A percentile compares a stretch with the other conserved stretches of the same genome.
These are phyloP conservation scores for Geotrichum phurueaensis DNA, from an alignment of 1,139 yeast species.

Conservation along the genomic window DNA sequence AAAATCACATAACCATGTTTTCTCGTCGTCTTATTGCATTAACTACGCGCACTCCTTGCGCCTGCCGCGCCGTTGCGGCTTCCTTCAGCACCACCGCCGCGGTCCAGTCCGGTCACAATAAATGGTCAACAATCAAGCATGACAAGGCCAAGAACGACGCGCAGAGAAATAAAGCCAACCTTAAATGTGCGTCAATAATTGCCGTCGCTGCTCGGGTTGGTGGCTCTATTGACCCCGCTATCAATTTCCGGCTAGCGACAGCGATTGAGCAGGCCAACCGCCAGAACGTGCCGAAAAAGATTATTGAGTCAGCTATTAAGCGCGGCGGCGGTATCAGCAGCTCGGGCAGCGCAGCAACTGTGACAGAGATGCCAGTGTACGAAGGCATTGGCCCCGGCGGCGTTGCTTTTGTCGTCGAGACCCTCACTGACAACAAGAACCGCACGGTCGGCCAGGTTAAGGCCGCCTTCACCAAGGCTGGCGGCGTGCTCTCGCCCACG, in stretches of 20 bases:
- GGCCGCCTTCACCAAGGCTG: conserved; percentile 64
- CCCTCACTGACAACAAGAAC: conserved; percentile 81
- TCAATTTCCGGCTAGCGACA: conserved; percentile 65
- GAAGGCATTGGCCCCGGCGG: conserved; percentile 95
- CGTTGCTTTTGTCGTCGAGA: conserved; percentile 75
- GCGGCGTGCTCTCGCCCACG: conserved; percentile 67
- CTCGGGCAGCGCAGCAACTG: conserved; percentile 30
- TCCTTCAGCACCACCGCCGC: background rate
- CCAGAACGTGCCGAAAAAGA: conserved; percentile 74
- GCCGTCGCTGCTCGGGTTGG: conserved; percentile 60
- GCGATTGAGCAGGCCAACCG: conserved; percentile 74
- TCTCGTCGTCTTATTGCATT: background rate
- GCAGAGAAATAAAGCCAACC: conserved; percentile 61
- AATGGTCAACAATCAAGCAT: conserved; percentile 93
- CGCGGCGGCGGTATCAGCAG: conserved; percentile 65
- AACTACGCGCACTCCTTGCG: background rate
- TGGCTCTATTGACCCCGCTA: conserved; percentile 55
- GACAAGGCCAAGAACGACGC: conserved; percentile 93
- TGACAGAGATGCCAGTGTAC: conserved; percentile 52
- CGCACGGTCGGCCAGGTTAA: conserved; percentile 73
- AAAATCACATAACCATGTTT: background rate
- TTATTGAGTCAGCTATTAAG: conserved; percentile 78
- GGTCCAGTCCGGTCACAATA: conserved; percentile 63
- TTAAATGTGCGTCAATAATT: conserved; percentile 66
- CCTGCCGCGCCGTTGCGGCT: background rate